phyloP scores from a whole-genome alignment of 345 rosid genomes.

The Salix udensis region DNA sequence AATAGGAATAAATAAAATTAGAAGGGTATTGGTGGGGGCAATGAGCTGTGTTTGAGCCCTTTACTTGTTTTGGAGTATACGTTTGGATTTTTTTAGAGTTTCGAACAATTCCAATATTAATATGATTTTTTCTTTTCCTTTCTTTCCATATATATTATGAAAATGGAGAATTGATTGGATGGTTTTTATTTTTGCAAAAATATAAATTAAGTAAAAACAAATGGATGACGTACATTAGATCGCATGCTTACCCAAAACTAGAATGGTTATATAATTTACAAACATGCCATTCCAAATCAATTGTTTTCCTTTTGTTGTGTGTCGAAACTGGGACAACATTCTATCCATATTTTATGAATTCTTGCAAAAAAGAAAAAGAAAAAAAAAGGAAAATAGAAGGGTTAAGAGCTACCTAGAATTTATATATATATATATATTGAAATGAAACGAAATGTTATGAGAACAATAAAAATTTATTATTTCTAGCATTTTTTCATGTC shows the following conservation, averaged over 20 bases:
- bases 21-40: no score
- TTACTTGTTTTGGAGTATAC: background rate
- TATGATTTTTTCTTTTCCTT: background rate
- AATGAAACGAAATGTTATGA: no score
- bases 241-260: slow-evolving; percentile 18
- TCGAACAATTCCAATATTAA: background rate
- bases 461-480: no score
- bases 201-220: no score
- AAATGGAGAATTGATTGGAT: background rate
- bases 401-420: background rate
- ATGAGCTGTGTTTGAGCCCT: no score
- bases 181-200: background rate
- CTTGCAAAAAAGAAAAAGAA: background rate
- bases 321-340: no score
- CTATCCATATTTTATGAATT: background rate
- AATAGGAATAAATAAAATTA: no score
- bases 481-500: no score
- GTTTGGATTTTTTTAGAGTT: background rate
- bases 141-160: background rate
- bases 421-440: no score
- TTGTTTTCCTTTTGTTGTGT: background rate
- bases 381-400: background rate
- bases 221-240: slow-evolving; percentile 23
- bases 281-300: background rate
- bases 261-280: background rate